Conservation (phyloP, 495 filamentous ascomycete genomes). For the Tuber calosporum region DNA sequence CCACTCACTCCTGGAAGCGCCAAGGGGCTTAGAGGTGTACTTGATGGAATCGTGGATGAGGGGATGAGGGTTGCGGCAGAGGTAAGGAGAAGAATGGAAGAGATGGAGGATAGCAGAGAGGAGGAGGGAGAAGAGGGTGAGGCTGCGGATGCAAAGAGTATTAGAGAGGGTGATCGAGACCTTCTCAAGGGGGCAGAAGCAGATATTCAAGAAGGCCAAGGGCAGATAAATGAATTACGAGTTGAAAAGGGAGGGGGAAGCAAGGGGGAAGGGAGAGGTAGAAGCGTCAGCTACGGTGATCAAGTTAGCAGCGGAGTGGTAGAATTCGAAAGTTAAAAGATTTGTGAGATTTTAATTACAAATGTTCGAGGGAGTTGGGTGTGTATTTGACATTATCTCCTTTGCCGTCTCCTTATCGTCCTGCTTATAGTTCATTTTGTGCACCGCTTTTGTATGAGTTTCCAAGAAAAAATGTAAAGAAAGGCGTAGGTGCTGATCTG, state of each 20-base stretch:
- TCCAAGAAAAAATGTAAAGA: background rate
- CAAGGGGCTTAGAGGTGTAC: slow-evolving; percentile 78
- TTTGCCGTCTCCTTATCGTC: background rate
- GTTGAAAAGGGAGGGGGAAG: slow-evolving; percentile 17
- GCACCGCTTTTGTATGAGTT: background rate
- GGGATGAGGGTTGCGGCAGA: slow-evolving; percentile 92
- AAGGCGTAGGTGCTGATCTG: background rate
- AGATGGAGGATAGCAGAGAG: slow-evolving; percentile 74
- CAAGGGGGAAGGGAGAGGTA: slow-evolving; percentile 20
- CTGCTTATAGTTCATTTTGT: background rate
- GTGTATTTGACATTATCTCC: background rate
- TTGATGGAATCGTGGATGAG: slow-evolving; percentile 95
- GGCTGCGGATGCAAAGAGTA: slow-evolving; percentile 52
- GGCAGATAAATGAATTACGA: slow-evolving; percentile 22
- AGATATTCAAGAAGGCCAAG: slow-evolving; percentile 40
- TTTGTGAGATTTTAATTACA: background rate
- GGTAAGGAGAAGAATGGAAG: slow-evolving; percentile 84
- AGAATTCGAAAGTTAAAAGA: slow-evolving; percentile 7
- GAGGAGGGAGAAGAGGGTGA: slow-evolving; percentile 66
- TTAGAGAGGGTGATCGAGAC: slow-evolving; percentile 53
- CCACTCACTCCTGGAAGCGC: slow-evolving; percentile 47
- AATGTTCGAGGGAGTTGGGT: background rate
- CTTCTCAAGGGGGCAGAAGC: slow-evolving; percentile 65
- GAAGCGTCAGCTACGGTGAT: slow-evolving; percentile 14
- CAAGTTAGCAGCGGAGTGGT: background rate